Conservation (phyloP, 345 rosid genomes). For the Balakata baccata region DNA sequence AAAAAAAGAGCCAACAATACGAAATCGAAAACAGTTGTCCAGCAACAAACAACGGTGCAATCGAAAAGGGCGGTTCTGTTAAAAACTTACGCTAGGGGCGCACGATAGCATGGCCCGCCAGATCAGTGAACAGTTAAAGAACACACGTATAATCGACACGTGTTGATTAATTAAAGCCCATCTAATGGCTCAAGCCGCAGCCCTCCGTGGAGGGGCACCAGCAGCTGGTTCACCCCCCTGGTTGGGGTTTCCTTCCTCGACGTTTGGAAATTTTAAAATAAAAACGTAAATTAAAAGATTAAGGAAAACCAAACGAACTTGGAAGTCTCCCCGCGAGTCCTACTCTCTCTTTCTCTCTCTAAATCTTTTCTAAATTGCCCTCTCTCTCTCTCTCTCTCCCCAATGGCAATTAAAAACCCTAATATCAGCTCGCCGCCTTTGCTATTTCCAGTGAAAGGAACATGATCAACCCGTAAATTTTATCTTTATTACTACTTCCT, state of each 20-base stretch:
- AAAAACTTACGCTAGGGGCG: background rate
- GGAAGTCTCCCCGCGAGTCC: slow-evolving; percentile 3
- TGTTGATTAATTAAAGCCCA: background rate
- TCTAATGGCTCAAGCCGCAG: background rate
- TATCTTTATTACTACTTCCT: slow-evolving; percentile 9
- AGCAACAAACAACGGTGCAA: slow-evolving; percentile 8
- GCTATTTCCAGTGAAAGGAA: slow-evolving; percentile 11
- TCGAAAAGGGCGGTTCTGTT: slow-evolving; percentile 1
- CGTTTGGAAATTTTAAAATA: background rate
- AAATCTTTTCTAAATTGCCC: background rate
- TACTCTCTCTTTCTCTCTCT: background rate
- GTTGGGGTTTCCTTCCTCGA: background rate
- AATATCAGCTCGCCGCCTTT: slow-evolving; percentile 48
- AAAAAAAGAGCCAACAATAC: background rate
- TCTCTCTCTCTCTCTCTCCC: slow-evolving; percentile 28
- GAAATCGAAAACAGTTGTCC: background rate
- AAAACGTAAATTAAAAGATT: background rate
- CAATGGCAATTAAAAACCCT: slow-evolving; percentile 46
- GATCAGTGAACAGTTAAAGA: background rate
- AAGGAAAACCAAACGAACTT: slow-evolving; percentile 3
- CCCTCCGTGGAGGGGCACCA: background rate
- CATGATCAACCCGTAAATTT: slow-evolving; percentile 3
- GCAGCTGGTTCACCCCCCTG: background rate
- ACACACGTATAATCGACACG: background rate
- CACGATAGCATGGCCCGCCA: slow-evolving; percentile 4